Base-by-base conservation (phyloP, 441 rosid genomes). In the Hura crepitans region DNA sequence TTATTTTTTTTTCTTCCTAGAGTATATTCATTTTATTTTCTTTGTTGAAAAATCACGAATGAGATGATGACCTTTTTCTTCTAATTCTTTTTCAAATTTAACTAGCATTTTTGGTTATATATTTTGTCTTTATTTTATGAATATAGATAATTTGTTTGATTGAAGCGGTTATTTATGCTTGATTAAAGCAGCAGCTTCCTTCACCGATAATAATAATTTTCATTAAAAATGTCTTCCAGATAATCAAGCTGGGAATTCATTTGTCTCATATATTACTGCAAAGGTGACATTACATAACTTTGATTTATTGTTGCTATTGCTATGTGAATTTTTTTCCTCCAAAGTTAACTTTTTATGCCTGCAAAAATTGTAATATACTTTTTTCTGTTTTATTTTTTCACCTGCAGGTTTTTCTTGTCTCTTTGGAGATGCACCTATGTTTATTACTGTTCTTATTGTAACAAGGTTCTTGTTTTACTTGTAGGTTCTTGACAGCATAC, bases 401-500 rank as follows among this genome's bases (percentile, higher is more conserved):
- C 57, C 37, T 6, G n/a, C n/a, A 35, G 8, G 55, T 59, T 70
- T 5, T 42, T 30, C 5, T 25, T 15, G 17, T 15, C 39, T 25
- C 45, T 46, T 72, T 35, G 47, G 23, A 25, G 50, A 73, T 66
- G 42, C 22, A 59, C 9, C 22, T 31, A 39, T 50, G 56, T 37
- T 63, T 1, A 43, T 66, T 37, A 8, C 27, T 46, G 15, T 62
- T 63, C 18, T 27, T 50, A 47, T 68, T 17, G 6, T 42, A 30
- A 53, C 54, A 58, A 59, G 23, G 56, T 74, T 56, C 68, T 62
- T 70, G 65, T 63, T 66, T 72, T 45, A 58, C 67, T 70, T 78
- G 42, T 71, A 93, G 98, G 83, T 89, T 81, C 89, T 93, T 74
- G 97, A 91, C 81, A 84, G 86, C 81, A 91, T 93, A 75, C 91